phyloP scores from a whole-genome alignment of 345 rosid species.

The Bretschneidera sinensis region DNA sequence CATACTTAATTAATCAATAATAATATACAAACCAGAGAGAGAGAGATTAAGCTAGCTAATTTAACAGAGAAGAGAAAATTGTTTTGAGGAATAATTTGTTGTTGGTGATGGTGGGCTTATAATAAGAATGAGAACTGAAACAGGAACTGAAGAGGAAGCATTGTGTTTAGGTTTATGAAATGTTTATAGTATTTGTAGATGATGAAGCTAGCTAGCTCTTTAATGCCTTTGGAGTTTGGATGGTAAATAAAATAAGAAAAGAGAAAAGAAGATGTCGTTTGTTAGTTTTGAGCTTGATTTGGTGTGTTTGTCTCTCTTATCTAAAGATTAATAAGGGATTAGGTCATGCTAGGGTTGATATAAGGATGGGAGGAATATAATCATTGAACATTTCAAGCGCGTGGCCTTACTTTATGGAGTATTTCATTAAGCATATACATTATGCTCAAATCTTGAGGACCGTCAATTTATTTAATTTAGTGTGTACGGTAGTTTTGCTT shows the following conservation, averaged over 20 bases:
- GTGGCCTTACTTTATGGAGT: neutral
- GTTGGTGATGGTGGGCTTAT: neutral
- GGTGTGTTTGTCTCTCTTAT: neutral
- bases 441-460: too few relatives aligned
- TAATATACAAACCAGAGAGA: neutral
- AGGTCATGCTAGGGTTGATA: neutral
- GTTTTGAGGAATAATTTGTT: too few relatives aligned
- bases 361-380: neutral
- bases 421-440: too few relatives aligned
- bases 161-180: too few relatives aligned
- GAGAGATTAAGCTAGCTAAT: neutral
- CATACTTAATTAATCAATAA: conserved; percentile 15
- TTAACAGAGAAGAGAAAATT: too few relatives aligned
- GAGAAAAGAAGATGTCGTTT: neutral
- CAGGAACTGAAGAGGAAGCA: too few relatives aligned
- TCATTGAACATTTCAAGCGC: conserved; percentile 2
- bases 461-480: too few relatives aligned
- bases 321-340: neutral
- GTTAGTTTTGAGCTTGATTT: neutral
- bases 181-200: neutral
- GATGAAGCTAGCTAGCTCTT: neutral
- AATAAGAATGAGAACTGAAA: too few relatives aligned
- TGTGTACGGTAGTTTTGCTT: too few relatives aligned
- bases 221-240: too few relatives aligned
- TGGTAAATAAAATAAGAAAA: too few relatives aligned